Conservation (phyloP, 371 early-diverging fungal genomes). For the Mucor saturninus region DNA sequence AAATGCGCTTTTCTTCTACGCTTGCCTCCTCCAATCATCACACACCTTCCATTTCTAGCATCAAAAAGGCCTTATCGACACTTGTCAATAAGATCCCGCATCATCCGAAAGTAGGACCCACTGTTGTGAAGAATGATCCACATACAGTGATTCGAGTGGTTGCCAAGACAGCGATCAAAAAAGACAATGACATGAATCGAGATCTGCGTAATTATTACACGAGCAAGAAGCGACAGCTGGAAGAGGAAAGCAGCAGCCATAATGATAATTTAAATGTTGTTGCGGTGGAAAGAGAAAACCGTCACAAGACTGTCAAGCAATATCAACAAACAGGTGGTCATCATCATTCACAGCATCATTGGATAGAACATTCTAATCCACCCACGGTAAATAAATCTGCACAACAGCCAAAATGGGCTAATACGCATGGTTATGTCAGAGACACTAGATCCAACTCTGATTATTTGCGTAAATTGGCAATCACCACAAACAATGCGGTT, state of each 20-base stretch:
- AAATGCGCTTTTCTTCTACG: conserved; percentile 21
- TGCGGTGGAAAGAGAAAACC: conserved; percentile 5
- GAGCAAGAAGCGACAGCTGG: conserved; percentile 8
- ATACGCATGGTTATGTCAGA: conserved; percentile 29
- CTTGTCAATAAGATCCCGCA: conserved; percentile 16
- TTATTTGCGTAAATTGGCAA: conserved; percentile 18
- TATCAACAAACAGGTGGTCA: conserved; percentile 16
- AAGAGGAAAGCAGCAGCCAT: background rate
- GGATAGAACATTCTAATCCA: conserved; percentile 20
- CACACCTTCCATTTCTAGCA: conserved; percentile 2
- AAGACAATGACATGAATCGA: conserved; percentile 18
- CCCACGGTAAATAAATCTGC: conserved; percentile 16
- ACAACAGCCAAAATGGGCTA: conserved; percentile 11
- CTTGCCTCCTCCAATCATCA: background rate
- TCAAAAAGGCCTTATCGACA: conserved; percentile 16
- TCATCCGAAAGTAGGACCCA: conserved; percentile 6
- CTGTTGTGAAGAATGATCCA: background rate
- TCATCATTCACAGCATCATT: conserved; percentile 8
- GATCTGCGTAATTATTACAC: conserved; percentile 21
- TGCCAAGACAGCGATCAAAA: conserved; percentile 4
- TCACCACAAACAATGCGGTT: conserved; percentile 7
- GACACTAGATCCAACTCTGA: conserved; percentile 25
- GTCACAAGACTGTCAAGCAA: conserved; percentile 24
- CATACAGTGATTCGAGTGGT: conserved; percentile 1
- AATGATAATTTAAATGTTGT: too few species aligned